Conservation (phyloP, 2,329 filamentous ascomycete species). For the Sporothrix inflata region DNA sequence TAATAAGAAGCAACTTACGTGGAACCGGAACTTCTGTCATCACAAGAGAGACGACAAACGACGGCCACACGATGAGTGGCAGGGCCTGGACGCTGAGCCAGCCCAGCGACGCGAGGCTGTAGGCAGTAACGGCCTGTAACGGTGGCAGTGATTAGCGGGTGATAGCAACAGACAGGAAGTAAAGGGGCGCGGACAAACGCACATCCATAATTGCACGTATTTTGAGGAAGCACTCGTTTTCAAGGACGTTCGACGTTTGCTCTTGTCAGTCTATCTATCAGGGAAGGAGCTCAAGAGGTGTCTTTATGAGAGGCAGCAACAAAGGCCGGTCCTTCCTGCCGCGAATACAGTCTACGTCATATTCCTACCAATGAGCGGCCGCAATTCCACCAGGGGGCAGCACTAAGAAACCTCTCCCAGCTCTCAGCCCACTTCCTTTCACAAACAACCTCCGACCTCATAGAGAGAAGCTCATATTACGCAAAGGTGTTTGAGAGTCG, state of each 20-base stretch:
- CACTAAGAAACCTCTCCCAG: neutral
- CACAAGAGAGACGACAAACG: conserved; percentile 52
- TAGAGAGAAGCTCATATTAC: neutral
- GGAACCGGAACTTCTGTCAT: conserved; percentile 29
- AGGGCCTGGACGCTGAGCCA: conserved; percentile 55
- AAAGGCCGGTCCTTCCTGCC: neutral
- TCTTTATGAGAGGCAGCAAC: conserved; percentile 8
- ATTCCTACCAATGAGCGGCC: conserved; percentile 17
- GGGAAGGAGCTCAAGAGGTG: neutral
- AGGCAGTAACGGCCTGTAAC: conserved; percentile 52
- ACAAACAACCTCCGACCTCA: neutral
- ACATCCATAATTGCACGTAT: conserved; percentile 23
- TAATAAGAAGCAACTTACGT: neutral
- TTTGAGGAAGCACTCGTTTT: neutral
- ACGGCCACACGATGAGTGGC: conserved; percentile 53
- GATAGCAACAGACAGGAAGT: neutral
- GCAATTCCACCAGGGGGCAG: neutral
- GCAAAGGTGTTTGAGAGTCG: neutral
- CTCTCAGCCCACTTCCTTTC: neutral
- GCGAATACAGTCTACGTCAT: conserved; percentile 16
- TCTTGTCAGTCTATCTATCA: neutral
- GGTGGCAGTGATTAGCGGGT: neutral
- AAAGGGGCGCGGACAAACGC: neutral
- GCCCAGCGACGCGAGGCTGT: conserved; percentile 55
- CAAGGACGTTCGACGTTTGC: neutral